Conservation (phyloP, 371 early-diverging fungal genomes). For the Amoeboaphelidium protococcarum region DNA sequence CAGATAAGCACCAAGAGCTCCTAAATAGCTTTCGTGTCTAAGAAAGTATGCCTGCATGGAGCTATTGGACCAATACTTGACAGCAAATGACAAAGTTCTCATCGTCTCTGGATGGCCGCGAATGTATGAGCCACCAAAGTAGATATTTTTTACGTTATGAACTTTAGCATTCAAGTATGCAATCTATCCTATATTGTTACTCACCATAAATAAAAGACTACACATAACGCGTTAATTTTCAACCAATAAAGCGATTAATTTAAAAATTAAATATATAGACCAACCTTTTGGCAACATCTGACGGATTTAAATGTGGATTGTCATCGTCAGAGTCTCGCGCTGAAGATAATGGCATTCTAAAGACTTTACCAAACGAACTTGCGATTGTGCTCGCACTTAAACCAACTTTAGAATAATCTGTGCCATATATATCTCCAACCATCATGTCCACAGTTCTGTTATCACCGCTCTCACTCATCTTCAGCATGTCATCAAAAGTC, state of each 20-base stretch:
- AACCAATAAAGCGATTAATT: too few species aligned
- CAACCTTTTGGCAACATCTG: neutral
- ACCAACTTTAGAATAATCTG: constrained; percentile 1
- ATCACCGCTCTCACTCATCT: constrained; percentile 1
- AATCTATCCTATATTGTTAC: constrained; percentile 5
- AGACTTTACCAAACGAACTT: constrained; percentile 2
- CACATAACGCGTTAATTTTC: too few species aligned
- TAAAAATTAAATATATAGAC: too few species aligned
- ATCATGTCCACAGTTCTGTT: constrained; percentile 3
- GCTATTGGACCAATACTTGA: constrained; percentile 88
- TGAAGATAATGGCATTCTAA: too few species aligned
- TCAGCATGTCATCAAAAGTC: constrained; percentile 2
- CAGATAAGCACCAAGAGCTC: constrained; percentile 63
- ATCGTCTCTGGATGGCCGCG: neutral
- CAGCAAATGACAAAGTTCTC: constrained; percentile 7
- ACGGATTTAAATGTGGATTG: neutral
- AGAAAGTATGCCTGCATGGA: constrained; percentile 76
- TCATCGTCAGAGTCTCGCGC: too few species aligned
- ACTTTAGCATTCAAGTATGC: constrained; percentile 1
- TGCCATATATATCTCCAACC: constrained; percentile 5
- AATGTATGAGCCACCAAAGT: constrained; percentile 1
- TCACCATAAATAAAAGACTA: constrained; percentile 1
- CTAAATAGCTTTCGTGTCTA: constrained; percentile 87
- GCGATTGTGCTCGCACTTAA: constrained; percentile 2
- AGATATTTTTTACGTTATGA: constrained; percentile 1